phyloP scores from a whole-genome alignment of 2,329 filamentous ascomycete genomes.

The Zalaria obscura region DNA sequence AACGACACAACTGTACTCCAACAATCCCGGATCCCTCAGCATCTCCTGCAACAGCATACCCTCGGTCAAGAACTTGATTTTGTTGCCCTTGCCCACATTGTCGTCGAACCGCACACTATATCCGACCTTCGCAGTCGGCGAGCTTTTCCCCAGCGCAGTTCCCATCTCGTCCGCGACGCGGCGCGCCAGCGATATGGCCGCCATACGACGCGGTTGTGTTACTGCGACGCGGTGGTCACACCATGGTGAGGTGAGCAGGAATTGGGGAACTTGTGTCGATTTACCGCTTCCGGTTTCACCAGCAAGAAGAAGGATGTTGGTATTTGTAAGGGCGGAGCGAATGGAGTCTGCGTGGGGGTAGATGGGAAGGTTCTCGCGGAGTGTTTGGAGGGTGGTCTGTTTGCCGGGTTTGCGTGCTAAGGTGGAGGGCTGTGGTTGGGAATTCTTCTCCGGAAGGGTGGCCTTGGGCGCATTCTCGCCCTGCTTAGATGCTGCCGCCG shows the following conservation, averaged over 20 bases:
- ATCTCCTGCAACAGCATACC: constrained; percentile 94
- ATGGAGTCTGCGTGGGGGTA: constrained; percentile 63
- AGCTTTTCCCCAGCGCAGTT: constrained; percentile 43
- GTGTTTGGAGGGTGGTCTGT: no score
- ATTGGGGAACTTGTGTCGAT: constrained; percentile 91
- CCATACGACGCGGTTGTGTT: constrained; percentile 86
- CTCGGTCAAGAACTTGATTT: constrained; percentile 89
- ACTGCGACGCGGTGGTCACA: constrained; percentile 79
- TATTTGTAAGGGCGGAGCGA: constrained; percentile 40
- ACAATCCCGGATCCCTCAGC: constrained; percentile 66
- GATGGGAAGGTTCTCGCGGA: constrained; percentile 53
- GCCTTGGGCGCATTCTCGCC: background rate
- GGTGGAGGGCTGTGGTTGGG: background rate
- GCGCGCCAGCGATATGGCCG: constrained; percentile 77
- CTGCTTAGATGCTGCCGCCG: background rate
- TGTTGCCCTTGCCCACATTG: constrained; percentile 63
- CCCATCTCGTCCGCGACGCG: constrained; percentile 79
- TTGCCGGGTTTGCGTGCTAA: no score
- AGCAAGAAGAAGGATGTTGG: constrained; percentile 68
- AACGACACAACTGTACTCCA: constrained; percentile 75
- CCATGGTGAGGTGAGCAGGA: constrained; percentile 67
- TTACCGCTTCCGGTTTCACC: constrained; percentile 96
- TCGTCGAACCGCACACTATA: constrained; percentile 95
- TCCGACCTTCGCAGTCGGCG: constrained; percentile 55
- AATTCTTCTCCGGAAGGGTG: background rate